Evolutionary conservation across 164 flowering plant species (phyloP), one percentile per base, ranked within the genome.

Genomic region (Chloranthus sessilifolius): DNA sequence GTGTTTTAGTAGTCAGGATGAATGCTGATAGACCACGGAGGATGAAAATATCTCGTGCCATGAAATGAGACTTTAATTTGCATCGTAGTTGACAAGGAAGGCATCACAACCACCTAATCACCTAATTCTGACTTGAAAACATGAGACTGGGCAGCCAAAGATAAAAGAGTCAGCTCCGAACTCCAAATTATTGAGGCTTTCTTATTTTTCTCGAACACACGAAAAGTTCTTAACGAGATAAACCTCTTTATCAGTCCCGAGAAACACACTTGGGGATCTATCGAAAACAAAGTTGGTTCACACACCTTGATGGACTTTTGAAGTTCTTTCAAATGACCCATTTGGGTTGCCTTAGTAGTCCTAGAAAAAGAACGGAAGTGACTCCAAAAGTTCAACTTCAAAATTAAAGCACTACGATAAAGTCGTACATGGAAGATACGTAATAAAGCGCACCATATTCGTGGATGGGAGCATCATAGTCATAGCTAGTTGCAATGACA

Each of bases 401-500:
- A n/a, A n/a, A n/a, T n/a, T n/a, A n/a, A n/a, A n/a, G n/a, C n/a
- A n/a, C n/a, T n/a, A n/a, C n/a, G n/a, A n/a, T n/a, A n/a, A n/a
- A n/a, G n/a, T n/a, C n/a, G n/a, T n/a, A n/a, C n/a, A n/a, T n/a
- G n/a, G n/a, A n/a, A n/a, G n/a, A n/a, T n/a, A n/a, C n/a, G 26
- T 25, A 36, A 39, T 10, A 23, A n/a, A 11, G 7, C 70, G 14
- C 80, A 88, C 98, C 98, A 56, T 75, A 91, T 77, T 91, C 98
- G 70, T 91, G 96, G 27, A 91, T 64, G 40, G 96, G 98, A 39
- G 95, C 95, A 73, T 92, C 98, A 66, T 92, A 92, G 49, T 92
- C 96, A 67, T 88, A 92, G 55, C 96, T 88, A 43, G 99, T 92
- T n/a, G 99, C 81, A 52, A 92, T 88, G 57, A 92, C 88, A 19